A percentile compares a stretch with the other conserved stretches of the same genome.
Evolutionary conservation across 176 grass and related monocot genomes (phyloP).

Genomic region (Carex littledalei): DNA sequence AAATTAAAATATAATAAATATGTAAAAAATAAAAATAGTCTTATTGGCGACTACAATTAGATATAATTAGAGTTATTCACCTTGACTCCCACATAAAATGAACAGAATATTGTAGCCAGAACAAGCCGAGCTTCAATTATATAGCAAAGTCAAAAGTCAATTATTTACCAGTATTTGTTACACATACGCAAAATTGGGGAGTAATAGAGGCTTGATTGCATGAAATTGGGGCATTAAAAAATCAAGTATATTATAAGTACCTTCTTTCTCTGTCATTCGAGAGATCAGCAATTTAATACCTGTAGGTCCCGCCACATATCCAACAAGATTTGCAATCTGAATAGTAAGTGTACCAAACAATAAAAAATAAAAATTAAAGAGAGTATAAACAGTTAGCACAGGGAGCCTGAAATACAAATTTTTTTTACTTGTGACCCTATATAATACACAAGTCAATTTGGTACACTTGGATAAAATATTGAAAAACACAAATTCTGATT

Average conservation of each 20-base stretch:
- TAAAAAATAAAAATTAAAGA: background rate
- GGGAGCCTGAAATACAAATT: background rate
- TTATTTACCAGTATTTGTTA: background rate
- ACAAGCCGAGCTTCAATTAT: constrained; percentile 37
- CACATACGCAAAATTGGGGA: background rate
- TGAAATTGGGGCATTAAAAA: background rate
- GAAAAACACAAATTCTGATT: background rate
- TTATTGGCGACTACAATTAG: background rate
- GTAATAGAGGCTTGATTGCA: background rate
- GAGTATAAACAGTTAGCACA: background rate
- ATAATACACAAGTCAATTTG: background rate
- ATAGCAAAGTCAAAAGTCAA: constrained; percentile 9
- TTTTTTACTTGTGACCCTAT: background rate
- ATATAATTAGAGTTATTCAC: constrained; percentile 29
- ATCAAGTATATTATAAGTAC: background rate
- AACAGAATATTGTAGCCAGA: constrained; percentile 46
- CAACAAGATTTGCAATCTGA: constrained; percentile 84
- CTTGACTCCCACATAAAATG: constrained; percentile 89
- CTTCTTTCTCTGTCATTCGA: constrained; percentile 56
- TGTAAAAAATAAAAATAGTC: constrained; percentile 20
- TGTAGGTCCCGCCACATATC: constrained; percentile 75
- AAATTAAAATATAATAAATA: constrained; percentile 19
- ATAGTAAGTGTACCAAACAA: constrained; percentile 2
- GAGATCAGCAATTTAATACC: constrained; percentile 60
- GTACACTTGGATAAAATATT: background rate